A percentile compares a stretch with the other conserved stretches of the same genome.
Evolutionary conservation across 306 rosid genomes (phyloP).

Genomic region (Malus sylvestris): DNA sequence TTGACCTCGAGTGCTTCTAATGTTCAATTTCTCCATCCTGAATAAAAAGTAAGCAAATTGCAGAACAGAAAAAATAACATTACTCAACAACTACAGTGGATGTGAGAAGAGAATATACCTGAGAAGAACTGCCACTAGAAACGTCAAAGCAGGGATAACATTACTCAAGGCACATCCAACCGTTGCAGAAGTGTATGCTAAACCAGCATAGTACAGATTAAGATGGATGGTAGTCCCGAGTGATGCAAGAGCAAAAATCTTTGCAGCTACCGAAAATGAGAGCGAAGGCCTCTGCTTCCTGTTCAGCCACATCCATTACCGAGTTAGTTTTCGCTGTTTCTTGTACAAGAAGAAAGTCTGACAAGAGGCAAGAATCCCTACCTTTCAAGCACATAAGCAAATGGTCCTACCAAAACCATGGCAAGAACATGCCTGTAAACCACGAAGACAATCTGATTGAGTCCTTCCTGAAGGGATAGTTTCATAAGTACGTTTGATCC

Average conservation of each 20-base stretch:
- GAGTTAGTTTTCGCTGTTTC: not conserved
- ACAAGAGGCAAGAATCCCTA: not conserved
- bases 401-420: conserved; percentile 19
- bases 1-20: conserved; percentile 17
- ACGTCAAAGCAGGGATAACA: conserved; percentile 29
- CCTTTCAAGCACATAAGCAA: conserved; percentile 25
- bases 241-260: conserved; percentile 24
- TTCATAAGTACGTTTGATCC: conserved; percentile 16
- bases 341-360: not conserved
- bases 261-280: conserved; percentile 5
- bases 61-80: too few species aligned
- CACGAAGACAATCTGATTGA: conserved; percentile 26
- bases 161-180: conserved; percentile 32
- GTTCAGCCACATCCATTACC: not conserved
- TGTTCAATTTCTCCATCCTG: conserved; percentile 41
- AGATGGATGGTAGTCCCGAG: conserved; percentile 32
- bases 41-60: not conserved
- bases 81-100: too few species aligned
- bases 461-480: conserved; percentile 19
- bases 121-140: conserved; percentile 20
- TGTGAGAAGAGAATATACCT: conserved; percentile 2
- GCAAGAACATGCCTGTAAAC: conserved; percentile 28
- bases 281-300: not conserved
- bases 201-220: conserved; percentile 27
- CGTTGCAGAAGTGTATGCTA: conserved; percentile 23